These are phyloP conservation scores for Lantana camara DNA, from an alignment of 257 asterid genomes.

Conservation along the genomic window DNA sequence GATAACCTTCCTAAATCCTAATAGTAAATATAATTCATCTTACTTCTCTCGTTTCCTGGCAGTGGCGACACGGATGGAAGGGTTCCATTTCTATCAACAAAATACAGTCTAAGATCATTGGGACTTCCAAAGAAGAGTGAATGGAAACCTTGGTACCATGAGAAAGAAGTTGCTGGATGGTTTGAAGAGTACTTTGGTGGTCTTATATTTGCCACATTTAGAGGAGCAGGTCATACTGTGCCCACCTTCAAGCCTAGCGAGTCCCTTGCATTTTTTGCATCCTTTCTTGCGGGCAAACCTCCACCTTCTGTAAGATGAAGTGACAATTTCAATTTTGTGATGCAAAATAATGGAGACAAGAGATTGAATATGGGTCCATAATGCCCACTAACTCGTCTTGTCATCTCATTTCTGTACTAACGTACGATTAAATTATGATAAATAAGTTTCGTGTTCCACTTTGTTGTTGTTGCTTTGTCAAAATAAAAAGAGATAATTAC, in stretches of 20 bases:
- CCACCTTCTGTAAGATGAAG: slow-evolving; percentile 62
- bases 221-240: slow-evolving; percentile 97
- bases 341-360: too few species aligned
- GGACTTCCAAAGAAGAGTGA: slow-evolving; percentile 61
- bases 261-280: slow-evolving; percentile 70
- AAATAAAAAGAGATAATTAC: too few species aligned
- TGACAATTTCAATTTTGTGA: too few species aligned
- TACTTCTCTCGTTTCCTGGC: too few species aligned
- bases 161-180: slow-evolving; percentile 96
- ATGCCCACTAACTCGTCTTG: too few species aligned
- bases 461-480: too few species aligned
- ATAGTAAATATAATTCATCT: too few species aligned
- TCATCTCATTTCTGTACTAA: too few species aligned
- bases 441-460: too few species aligned
- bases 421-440: too few species aligned
- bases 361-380: too few species aligned
- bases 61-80: slow-evolving; percentile 95
- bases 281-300: slow-evolving; percentile 67
- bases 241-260: slow-evolving; percentile 85
- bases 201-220: slow-evolving; percentile 80
- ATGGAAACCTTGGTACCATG: slow-evolving; percentile 95
- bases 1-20: too few species aligned
- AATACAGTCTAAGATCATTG: slow-evolving; percentile 71
- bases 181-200: slow-evolving; percentile 84
- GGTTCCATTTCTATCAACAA: slow-evolving; percentile 82